A percentile compares a stretch with the other conserved stretches of the same genome.
These are phyloP conservation scores for Oryza australiensis DNA, from an alignment of 176 grass and related monocot species.

Conservation along the genomic window DNA sequence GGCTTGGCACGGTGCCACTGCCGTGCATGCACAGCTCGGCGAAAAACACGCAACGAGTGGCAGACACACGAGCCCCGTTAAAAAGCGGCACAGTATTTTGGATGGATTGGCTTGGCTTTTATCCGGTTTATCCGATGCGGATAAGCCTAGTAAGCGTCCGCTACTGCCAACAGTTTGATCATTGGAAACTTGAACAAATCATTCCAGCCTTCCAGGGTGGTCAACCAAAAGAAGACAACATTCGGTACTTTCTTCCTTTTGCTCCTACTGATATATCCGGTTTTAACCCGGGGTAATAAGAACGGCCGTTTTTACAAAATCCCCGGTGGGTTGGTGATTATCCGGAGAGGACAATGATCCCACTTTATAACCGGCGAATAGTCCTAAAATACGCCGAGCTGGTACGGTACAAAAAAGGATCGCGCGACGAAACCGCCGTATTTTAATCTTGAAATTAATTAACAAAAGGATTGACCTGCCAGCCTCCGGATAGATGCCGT, in stretches of 20 bases:
- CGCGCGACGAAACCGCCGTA: not conserved
- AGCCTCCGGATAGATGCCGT: not conserved
- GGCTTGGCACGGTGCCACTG: conserved; percentile 15
- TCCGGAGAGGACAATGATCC: not conserved
- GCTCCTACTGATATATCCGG: too few relatives aligned
- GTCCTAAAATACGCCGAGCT: not conserved
- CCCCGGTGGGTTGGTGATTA: not conserved
- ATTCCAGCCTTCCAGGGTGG: not conserved
- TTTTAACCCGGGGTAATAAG: not conserved
- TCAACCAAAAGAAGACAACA: not conserved
- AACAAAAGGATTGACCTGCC: conserved; percentile 15
- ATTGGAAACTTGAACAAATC: not conserved
- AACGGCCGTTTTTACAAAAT: not conserved
- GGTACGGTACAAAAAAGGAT: not conserved
- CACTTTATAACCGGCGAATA: not conserved
- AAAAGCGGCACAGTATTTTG: not conserved
- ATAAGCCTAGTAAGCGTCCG: not conserved
- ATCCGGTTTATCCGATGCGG: not conserved
- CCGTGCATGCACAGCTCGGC: not conserved
- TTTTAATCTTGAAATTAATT: not conserved
- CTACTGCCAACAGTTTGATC: not conserved
- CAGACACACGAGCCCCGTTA: not conserved
- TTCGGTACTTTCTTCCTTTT: too few relatives aligned
- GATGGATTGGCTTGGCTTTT: not conserved
- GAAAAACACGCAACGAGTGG: not conserved